Base-by-base conservation (phyloP, 1,139 yeast species). In the Protomyces inouyei region DNA sequence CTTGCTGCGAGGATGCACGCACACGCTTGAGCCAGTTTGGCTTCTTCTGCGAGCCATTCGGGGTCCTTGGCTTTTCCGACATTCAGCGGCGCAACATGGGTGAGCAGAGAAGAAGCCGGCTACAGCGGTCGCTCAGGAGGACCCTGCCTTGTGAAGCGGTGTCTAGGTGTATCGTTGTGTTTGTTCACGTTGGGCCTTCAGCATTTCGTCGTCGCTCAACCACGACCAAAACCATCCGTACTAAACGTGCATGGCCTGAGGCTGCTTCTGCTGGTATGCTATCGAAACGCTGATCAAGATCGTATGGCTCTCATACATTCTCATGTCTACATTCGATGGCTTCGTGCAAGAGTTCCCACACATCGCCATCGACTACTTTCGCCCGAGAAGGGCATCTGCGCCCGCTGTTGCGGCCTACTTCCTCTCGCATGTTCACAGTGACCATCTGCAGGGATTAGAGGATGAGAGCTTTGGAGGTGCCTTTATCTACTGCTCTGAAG, bases 371-470 rank as follows among this genome's bases (percentile, higher is more conserved):
- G 86, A 83, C 69, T 75, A 73, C 69, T 83, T 83, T 71, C 71
- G 57, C 61, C 67, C 12, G 72, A 76, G 2, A 67, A 72, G 6
- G 67, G 74, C 3, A 16, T 48, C 18, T 32, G 52, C 52, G n/a
- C 71, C 64, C 21, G 67, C 63, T 21, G 77, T 73, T 73, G 73
- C 66, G 46, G 72, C 73, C 40, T 69, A 72, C 61, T 76, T 85
- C 3, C 76, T 85, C 12, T 79, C 87, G 0, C 88, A 85, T 70
- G 76, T 78, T 63, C 88, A 85, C 70, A 71, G 80, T 1, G 89
- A 85, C 69, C 88, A 85, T 71, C 71, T 83, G 52, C 72, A 69
- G 0, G 88, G 88, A 0, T 72, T 85, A 35, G 76, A 76, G 2
- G 73, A 76, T 48, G 72, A 70, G 51, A 69, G 75, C 3, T 82